Percentiles rank a stretch among this genome's conserved stretches.
phyloP scores from a whole-genome alignment of 2,329 filamentous ascomycete species.

The Botrytis galanthina region DNA sequence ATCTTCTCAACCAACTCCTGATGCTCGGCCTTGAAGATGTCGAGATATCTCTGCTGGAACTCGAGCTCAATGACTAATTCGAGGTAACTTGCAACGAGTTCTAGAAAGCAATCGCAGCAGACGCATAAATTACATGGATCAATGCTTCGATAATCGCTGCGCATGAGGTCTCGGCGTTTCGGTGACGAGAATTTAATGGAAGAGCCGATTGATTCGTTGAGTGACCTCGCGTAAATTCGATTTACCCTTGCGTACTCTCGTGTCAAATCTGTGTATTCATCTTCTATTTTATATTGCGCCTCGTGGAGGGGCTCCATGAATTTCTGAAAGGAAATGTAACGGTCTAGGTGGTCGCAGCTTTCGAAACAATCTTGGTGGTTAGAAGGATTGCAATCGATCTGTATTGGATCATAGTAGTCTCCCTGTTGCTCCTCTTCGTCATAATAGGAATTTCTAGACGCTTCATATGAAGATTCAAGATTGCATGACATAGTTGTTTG shows the following conservation, averaged over 20 bases:
- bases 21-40: neutral
- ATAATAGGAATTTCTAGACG: too few species aligned
- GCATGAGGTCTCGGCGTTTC: neutral
- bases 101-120: neutral
- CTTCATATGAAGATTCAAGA: too few species aligned
- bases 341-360: neutral
- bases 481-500: too few species aligned
- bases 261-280: neutral
- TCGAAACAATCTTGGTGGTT: neutral
- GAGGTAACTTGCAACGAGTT: neutral
- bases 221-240: neutral
- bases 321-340: neutral
- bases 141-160: neutral
- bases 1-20: neutral
- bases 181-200: neutral
- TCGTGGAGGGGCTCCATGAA: neutral
- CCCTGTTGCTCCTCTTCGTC: too few species aligned
- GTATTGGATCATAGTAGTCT: neutral
- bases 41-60: neutral
- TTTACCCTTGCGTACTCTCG: neutral
- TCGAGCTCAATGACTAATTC: fast-evolving
- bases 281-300: neutral
- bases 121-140: neutral
- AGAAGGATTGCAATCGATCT: neutral
- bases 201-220: neutral